Conservation (phyloP, 2,329 filamentous ascomycete species). For the Beauveria scarabaeidicola region DNA sequence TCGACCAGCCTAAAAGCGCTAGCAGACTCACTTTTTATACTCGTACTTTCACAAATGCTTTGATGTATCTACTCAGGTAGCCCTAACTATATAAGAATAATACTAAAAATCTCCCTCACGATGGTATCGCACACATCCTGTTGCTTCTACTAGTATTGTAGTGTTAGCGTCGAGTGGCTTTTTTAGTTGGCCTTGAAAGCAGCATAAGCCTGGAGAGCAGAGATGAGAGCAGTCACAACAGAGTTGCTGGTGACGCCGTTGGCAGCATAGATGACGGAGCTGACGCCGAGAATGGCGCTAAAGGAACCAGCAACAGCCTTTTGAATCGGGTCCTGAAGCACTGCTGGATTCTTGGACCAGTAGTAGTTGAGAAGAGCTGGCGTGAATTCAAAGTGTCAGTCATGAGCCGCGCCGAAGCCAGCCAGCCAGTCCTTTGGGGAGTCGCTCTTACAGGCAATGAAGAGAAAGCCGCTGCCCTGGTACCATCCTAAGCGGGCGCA, state of each 20-base stretch:
- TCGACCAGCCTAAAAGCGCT: no score
- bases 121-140: no score
- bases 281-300: neutral
- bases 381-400: neutral
- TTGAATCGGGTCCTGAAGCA: constrained; percentile 8
- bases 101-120: no score
- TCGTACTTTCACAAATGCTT: no score
- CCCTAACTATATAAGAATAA: no score
- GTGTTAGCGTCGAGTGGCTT: no score
- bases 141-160: no score
- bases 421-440: neutral
- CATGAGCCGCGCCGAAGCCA: neutral
- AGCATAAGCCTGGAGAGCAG: constrained; percentile 4
- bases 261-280: neutral
- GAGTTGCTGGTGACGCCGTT: constrained; percentile 1
- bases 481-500: constrained; percentile 3
- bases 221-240: neutral
- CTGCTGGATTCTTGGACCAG: constrained; percentile 8
- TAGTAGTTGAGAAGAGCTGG: constrained; percentile 9
- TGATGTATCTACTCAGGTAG: no score
- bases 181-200: constrained; percentile 7
- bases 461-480: constrained; percentile 5
- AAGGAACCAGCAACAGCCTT: constrained; percentile 2
- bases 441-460: neutral
- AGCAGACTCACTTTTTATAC: no score